Evolutionary conservation across 2,329 filamentous ascomycete genomes (phyloP), one percentile per base, ranked within the genome.

Genomic region (Eutypella sp.): DNA sequence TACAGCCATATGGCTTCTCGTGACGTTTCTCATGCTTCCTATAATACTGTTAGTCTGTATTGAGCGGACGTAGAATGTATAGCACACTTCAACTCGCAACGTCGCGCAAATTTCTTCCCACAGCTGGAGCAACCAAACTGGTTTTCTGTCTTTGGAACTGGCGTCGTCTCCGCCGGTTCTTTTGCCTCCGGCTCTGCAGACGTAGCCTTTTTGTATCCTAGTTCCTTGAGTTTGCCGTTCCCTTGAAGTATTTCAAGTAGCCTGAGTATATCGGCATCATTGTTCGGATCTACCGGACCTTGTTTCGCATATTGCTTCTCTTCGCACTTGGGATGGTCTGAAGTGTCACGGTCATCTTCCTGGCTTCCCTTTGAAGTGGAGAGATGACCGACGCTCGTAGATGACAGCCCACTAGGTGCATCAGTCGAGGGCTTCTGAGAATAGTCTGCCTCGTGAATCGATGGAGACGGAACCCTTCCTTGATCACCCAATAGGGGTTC

Each of bases 21-120:
- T 96, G 91, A 2, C 90, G 81, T 61, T 89, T 92, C 63, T 80
- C 72, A 62, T 96, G 91, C 64, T 96, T 96, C 53, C 87, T 92
- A 47, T 23, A 10, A 22, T 11, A 13, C 16, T 23, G 34, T 68
- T 49, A 61, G 63, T 37, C 18, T 22, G 34, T 29, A 24, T 42
- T 25, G 36, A 9, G 6, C 44, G 10, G 10, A 18, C 33, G 19
- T 38, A 31, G 25, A 41, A 20, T 5, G 41, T 24, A 18, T 23
- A 5, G 53, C 72, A 47, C 69, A 82, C 79, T 73, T 82, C 23
- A 83, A 66, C 56, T 83, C 79, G 56, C 77, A 82, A 24, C 57
- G 72, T 29, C 79, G 70, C 3, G 50, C 54, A 45, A 75, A 81
- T 1, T 45, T 50, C 54, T 79, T 82, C 4, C 25, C 5, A 44